Conservation (phyloP, 1,284 basidiomycete genomes). For the Austroboletus olivaceoglutinosus region DNA sequence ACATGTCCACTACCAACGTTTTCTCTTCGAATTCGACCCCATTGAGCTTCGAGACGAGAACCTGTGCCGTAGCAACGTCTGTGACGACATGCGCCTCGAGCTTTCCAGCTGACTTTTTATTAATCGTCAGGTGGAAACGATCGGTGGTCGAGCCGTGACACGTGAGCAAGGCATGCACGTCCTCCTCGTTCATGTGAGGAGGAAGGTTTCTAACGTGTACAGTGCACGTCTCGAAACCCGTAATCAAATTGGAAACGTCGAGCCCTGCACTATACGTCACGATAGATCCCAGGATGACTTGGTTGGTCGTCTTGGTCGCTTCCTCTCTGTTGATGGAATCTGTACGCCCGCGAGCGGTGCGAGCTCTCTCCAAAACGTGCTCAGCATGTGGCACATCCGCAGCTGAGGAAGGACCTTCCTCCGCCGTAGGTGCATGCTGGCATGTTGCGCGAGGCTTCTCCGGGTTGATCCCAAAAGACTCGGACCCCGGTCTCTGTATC, state of each 20-base stretch:
- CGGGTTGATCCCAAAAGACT: not conserved
- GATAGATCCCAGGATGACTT: constrained; percentile 47
- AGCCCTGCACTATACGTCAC: constrained; percentile 51
- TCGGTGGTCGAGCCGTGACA: constrained; percentile 36
- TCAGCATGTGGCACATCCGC: no score
- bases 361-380: no score
- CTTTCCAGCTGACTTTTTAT: constrained; percentile 9
- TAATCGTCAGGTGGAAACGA: constrained; percentile 34
- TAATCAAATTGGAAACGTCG: constrained; percentile 38
- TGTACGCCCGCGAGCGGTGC: constrained; percentile 15
- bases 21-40: constrained; percentile 44
- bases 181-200: constrained; percentile 32
- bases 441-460: no score
- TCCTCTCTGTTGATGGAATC: constrained; percentile 29
- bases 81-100: constrained; percentile 41
- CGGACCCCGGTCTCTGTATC: constrained; percentile 3
- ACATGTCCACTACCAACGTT: constrained; percentile 38
- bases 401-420: not conserved
- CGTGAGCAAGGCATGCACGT: constrained; percentile 41
- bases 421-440: no score
- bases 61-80: constrained; percentile 36
- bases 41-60: constrained; percentile 39
- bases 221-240: constrained; percentile 50
- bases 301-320: constrained; percentile 39
- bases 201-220: constrained; percentile 46